A percentile compares a stretch with the other conserved stretches of the same genome.
Conservation (phyloP, 139 green algal genomes). For the Chlorella sp. region DNA sequence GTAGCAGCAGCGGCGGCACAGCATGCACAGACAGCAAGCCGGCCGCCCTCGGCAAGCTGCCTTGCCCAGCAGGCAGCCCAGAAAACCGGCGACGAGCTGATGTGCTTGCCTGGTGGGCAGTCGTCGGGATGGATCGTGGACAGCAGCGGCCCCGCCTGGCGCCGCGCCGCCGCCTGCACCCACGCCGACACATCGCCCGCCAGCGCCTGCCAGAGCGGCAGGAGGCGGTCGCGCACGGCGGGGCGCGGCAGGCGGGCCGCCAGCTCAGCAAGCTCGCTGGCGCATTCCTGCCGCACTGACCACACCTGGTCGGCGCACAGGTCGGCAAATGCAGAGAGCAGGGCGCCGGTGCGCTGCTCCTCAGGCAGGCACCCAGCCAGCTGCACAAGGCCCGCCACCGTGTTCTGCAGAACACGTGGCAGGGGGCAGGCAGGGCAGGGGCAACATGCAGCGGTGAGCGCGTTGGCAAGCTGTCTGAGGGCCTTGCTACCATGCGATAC, state of each 20-base stretch:
- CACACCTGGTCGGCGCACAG: constrained; percentile 36
- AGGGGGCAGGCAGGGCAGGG: neutral
- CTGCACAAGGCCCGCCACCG: constrained; percentile 4
- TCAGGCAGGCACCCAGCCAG: constrained; percentile 6
- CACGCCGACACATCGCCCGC: constrained; percentile 39
- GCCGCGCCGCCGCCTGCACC: constrained; percentile 32
- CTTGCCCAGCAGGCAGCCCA: neutral
- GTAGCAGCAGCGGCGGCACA: too few species aligned
- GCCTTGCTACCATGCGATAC: too few species aligned
- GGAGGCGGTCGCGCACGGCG: constrained; percentile 15
- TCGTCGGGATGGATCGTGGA: constrained; percentile 8
- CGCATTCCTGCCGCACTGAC: constrained; percentile 37
- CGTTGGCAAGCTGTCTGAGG: neutral
- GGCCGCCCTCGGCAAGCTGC: neutral
- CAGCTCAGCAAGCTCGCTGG: neutral
- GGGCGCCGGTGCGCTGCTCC: neutral
- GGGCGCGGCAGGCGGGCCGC: neutral
- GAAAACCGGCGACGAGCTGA: too few species aligned
- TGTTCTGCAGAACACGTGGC: neutral
- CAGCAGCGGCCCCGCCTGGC: constrained; percentile 37
- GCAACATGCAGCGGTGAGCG: neutral
- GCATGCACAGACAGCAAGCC: too few species aligned
- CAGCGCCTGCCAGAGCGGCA: constrained; percentile 28
- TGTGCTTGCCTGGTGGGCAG: constrained; percentile 8
- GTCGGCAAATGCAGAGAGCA: constrained; percentile 17